These are phyloP conservation scores for Fusarium brevicatenulatum DNA, from an alignment of 2,329 filamentous ascomycete genomes.

Conservation along the genomic window DNA sequence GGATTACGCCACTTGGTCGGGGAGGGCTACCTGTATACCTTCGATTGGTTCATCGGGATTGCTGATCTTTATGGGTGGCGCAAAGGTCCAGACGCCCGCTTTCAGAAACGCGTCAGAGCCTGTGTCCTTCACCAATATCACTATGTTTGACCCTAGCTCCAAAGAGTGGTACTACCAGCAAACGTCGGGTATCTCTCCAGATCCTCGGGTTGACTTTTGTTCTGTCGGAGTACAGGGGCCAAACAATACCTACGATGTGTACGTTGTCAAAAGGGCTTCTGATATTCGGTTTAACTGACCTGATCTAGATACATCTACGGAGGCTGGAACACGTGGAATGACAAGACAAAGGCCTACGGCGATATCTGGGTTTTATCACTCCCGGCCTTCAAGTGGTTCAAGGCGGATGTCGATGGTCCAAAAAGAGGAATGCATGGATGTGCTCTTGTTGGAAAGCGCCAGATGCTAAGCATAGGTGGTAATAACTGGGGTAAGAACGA, in stretches of 20 bases:
- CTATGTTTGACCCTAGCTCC: background rate
- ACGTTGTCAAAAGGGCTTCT: accelerated
- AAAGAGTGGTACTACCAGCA: background rate
- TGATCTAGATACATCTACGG: background rate
- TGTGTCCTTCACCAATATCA: background rate
- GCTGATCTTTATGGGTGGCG: background rate
- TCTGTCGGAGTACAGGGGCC: background rate
- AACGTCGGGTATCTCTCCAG: background rate
- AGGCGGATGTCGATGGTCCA: background rate
- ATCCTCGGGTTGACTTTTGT: background rate
- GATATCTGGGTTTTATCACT: background rate
- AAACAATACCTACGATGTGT: background rate
- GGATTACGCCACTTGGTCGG: background rate
- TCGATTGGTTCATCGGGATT: background rate
- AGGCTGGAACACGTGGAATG: background rate
- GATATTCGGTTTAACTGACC: background rate
- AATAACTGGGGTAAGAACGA: background rate
- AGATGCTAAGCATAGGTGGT: background rate
- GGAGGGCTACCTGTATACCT: background rate
- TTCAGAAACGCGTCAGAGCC: background rate
- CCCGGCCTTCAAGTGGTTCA: constrained; percentile 6
- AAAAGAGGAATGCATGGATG: background rate
- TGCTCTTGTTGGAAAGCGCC: background rate
- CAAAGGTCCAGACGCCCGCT: background rate
- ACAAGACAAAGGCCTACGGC: background rate